Percentiles rank a stretch among this genome's conserved stretches.
These are phyloP conservation scores for Xenosphaeropsis pyriputrescens DNA, from an alignment of 2,329 filamentous ascomycete species.

Conservation along the genomic window DNA sequence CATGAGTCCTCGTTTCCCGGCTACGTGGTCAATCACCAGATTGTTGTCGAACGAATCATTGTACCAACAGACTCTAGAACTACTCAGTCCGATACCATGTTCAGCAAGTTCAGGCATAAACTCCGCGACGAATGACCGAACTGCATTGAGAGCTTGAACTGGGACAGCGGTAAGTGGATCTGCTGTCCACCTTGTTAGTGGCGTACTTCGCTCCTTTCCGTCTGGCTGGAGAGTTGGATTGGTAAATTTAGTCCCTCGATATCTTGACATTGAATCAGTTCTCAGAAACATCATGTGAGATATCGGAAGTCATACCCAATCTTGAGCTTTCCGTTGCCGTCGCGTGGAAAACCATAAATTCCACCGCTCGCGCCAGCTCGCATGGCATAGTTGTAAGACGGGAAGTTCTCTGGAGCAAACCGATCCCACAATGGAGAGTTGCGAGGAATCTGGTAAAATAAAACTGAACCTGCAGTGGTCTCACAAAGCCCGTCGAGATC, in stretches of 20 bases:
- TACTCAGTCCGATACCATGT: conserved; percentile 16
- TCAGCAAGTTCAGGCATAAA: conserved; percentile 19
- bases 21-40: conserved; percentile 37
- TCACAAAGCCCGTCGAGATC: conserved; percentile 17
- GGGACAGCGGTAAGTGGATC: conserved; percentile 13
- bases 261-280: conserved; percentile 29
- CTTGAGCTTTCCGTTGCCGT: conserved; percentile 24
- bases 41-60: conserved; percentile 39
- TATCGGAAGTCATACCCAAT: conserved; percentile 24
- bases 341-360: conserved; percentile 30
- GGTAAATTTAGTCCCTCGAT: conserved; percentile 33
- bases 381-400: conserved; percentile 11
- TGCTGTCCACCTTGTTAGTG: neutral
- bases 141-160: conserved; percentile 12
- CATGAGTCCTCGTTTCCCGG: conserved; percentile 34
- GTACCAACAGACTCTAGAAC: conserved; percentile 36
- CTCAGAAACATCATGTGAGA: conserved; percentile 9
- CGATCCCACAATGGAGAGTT: conserved; percentile 17
- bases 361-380: conserved; percentile 19
- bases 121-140: conserved; percentile 16
- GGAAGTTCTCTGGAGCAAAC: conserved; percentile 20
- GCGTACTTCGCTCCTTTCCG: neutral
- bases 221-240: conserved; percentile 13
- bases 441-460: conserved; percentile 19
- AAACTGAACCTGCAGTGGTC: conserved; percentile 22